Conservation (phyloP, 176 grass and related monocot genomes). For the Rhynchospora pubera region DNA sequence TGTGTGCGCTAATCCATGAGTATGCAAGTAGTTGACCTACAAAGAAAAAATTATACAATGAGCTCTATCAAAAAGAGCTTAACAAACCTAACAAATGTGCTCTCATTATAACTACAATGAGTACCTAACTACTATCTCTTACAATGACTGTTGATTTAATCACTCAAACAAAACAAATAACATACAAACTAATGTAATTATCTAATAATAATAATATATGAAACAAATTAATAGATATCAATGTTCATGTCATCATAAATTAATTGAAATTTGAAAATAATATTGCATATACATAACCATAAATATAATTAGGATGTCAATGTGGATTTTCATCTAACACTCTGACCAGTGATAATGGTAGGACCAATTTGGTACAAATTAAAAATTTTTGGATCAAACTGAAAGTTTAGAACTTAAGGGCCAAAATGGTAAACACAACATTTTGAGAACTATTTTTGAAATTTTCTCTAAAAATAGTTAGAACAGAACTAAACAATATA, state of each 20-base stretch:
- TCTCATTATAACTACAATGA: background rate
- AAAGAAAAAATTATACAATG: background rate
- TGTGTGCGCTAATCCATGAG: conserved; percentile 89
- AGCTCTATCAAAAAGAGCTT: background rate
- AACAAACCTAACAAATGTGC: background rate
- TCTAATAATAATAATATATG: too few relatives aligned
- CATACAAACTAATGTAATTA: too few relatives aligned
- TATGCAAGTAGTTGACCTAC: conserved; percentile 96
- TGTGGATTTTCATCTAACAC: too few relatives aligned
- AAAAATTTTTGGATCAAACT: too few relatives aligned
- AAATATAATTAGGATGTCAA: too few relatives aligned
- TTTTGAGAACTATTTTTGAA: too few relatives aligned
- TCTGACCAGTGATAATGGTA: too few relatives aligned
- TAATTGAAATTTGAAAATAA: too few relatives aligned
- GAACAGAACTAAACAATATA: background rate
- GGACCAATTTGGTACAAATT: too few relatives aligned
- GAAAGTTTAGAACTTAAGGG: background rate
- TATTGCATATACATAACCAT: too few relatives aligned
- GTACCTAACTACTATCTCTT: background rate
- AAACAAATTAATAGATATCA: too few relatives aligned
- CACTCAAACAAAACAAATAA: background rate
- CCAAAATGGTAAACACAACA: background rate
- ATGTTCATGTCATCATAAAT: too few relatives aligned
- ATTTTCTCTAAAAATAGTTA: background rate
- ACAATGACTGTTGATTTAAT: background rate